Evolutionary conservation across 768 basidiomycete species (phyloP).

Genomic region (Psilocybe subaeruginosa): DNA sequence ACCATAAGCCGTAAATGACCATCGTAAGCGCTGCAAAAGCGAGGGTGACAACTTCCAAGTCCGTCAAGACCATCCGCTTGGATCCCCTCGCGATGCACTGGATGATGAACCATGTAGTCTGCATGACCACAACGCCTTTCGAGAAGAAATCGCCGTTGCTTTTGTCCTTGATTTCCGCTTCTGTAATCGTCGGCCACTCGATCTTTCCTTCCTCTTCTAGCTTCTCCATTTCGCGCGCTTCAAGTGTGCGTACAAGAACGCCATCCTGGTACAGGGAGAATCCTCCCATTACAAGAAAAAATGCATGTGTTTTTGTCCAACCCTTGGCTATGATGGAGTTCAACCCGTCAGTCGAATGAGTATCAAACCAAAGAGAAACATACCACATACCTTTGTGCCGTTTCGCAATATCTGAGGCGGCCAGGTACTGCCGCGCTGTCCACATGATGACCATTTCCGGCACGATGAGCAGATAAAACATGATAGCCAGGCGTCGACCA

Average conservation of each 20-base stretch:
- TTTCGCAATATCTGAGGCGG: slow-evolving; percentile 1
- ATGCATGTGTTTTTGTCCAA: slow-evolving; percentile 21
- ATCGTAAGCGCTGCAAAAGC: slow-evolving; percentile 34
- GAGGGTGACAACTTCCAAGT: slow-evolving; percentile 38
- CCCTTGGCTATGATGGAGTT: not conserved
- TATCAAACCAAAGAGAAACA: not conserved
- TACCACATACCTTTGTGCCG: slow-evolving; percentile 2
- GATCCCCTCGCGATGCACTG: slow-evolving; percentile 29
- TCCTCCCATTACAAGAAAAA: slow-evolving; percentile 24
- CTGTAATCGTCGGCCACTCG: slow-evolving; percentile 20
- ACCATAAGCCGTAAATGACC: slow-evolving; percentile 36
- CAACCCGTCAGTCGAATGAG: not conserved
- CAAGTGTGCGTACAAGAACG: not conserved
- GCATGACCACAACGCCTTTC: slow-evolving; percentile 34
- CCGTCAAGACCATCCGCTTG: slow-evolving; percentile 30
- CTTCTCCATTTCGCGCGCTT: slow-evolving; percentile 11
- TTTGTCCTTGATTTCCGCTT: slow-evolving; percentile 24
- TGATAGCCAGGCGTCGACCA: slow-evolving; percentile 8
- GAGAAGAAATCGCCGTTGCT: slow-evolving; percentile 37
- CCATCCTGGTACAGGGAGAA: slow-evolving; percentile 26
- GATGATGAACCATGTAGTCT: slow-evolving; percentile 37
- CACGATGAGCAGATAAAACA: slow-evolving; percentile 16
- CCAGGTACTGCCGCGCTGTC: slow-evolving; percentile 16
- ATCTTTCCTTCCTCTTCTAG: slow-evolving; percentile 17
- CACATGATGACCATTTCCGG: slow-evolving; percentile 20